Conservation (phyloP, 257 asterid species). For the Haberlea rhodopensis region DNA sequence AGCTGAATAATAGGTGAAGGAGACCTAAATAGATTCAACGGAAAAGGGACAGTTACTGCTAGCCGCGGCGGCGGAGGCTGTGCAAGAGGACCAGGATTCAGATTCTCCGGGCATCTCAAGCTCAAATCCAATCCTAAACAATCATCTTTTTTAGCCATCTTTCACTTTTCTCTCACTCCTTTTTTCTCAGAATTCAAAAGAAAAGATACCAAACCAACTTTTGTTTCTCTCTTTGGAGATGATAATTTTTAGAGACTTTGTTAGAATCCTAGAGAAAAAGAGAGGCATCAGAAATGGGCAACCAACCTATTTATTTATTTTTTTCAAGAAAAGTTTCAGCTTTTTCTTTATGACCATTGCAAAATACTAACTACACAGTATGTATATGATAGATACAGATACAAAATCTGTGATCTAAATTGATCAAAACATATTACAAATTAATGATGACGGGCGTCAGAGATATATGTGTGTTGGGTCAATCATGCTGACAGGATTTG, state of each 20-base stretch:
- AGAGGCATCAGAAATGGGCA: background rate
- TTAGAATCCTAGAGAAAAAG: background rate
- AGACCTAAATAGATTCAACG: slow-evolving; percentile 46
- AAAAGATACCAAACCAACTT: background rate
- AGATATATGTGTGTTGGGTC: background rate
- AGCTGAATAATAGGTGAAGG: slow-evolving; percentile 45
- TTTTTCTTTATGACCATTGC: background rate
- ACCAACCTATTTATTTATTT: background rate
- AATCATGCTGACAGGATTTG: background rate
- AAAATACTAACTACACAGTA: background rate
- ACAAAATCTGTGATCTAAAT: background rate
- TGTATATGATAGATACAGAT: background rate
- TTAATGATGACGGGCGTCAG: background rate
- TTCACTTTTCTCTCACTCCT: background rate
- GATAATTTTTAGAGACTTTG: background rate
- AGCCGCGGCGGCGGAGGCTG: slow-evolving; percentile 17
- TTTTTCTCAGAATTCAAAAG: background rate
- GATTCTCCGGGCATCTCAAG: slow-evolving; percentile 44
- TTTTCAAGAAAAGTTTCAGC: background rate
- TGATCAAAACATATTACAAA: too few species aligned
- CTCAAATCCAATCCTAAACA: slow-evolving; percentile 63
- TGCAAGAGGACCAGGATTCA: slow-evolving; percentile 23
- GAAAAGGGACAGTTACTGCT: slow-evolving; percentile 41
- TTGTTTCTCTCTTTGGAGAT: background rate
- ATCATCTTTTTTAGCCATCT: slow-evolving; percentile 61